Base-by-base conservation (phyloP, 2,329 filamentous ascomycete species). In the Exophiala mesophila region DNA sequence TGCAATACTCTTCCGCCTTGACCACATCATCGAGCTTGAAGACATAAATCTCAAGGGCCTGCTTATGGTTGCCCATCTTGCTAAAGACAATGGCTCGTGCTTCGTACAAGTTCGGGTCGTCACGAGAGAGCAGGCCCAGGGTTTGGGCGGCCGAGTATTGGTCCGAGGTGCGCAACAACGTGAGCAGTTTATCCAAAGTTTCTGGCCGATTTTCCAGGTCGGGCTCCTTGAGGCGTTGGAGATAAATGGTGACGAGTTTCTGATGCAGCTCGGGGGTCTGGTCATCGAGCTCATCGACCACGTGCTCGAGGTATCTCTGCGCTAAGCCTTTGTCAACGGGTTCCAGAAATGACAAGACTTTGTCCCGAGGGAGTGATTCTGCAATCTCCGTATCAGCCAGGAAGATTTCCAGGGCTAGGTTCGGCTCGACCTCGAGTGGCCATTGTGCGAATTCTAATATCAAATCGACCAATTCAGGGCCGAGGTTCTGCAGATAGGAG, bases 1-100 rank as follows among this genome's bases (percentile, higher is more conserved):
- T 96, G 70, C 92, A 97, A 67, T 98, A 87, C 53, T 95, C 88
- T 75, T 98, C 92, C 21, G 92, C 92, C 65, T 95, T 97, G 9
- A 69, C 71, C 50, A 86, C 90, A 62, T 95, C 83, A 54, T 85
- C 71, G 63, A 98, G 78, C 63, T 90, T 92, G 67, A 96, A 98
- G 19, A 97, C 90, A 61, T 95, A 98, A 39, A 98, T 95, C 60
- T 92, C 85, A n/a, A 98, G 70, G 0, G 92, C 92, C 65, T 97
- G 88, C 60, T 88, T 89, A 67, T 98, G 89, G 56, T 90, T 84
- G 5, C 87, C 88, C 86, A 97, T 95, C 55, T 92, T 94, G 64
- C 87, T 88, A 28, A 97, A 77, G 15, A 97, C 82, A 32, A 97
- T 83, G 5, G 92, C 92, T 48, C 90, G 82, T 2, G 88, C 81